These are phyloP conservation scores for Stromatinia cepivora DNA, from an alignment of 2,329 filamentous ascomycete species.

Conservation along the genomic window DNA sequence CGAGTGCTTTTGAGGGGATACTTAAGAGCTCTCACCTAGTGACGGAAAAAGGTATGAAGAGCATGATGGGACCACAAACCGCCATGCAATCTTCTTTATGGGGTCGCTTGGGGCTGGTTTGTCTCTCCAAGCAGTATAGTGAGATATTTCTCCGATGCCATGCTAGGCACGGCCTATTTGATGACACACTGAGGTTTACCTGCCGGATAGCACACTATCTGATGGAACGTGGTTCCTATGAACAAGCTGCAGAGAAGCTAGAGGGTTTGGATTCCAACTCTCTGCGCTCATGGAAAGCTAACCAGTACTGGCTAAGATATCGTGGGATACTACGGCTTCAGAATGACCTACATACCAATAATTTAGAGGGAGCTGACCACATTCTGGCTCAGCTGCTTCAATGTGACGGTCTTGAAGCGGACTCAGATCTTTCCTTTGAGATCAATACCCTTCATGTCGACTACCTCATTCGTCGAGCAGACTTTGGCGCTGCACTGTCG, in stretches of 20 bases:
- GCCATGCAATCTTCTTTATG: conserved; percentile 73
- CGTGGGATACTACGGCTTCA: conserved; percentile 65
- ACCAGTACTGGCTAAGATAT: conserved; percentile 71
- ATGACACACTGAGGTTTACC: conserved; percentile 75
- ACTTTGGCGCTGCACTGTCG: conserved; percentile 54
- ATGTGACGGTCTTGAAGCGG: conserved; percentile 44
- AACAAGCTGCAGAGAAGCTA: conserved; percentile 63
- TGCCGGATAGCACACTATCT: conserved; percentile 70
- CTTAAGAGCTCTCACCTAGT: conserved; percentile 82
- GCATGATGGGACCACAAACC: conserved; percentile 71
- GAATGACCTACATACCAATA: conserved; percentile 58
- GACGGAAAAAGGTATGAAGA: conserved; percentile 71
- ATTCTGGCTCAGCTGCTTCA: conserved; percentile 57
- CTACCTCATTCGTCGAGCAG: conserved; percentile 53
- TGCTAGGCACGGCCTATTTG: conserved; percentile 60
- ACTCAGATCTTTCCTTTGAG: conserved; percentile 60
- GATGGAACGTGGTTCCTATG: conserved; percentile 67
- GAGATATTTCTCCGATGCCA: conserved; percentile 78
- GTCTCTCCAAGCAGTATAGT: conserved; percentile 59
- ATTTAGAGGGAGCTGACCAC: conserved; percentile 56
- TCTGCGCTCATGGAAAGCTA: conserved; percentile 72
- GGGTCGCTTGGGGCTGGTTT: conserved; percentile 67
- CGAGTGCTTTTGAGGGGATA: conserved; percentile 70
- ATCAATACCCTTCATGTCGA: conserved; percentile 62
- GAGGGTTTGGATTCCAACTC: conserved; percentile 60